Conservation (phyloP, 1,139 yeast species). For the Pichia sp. region DNA sequence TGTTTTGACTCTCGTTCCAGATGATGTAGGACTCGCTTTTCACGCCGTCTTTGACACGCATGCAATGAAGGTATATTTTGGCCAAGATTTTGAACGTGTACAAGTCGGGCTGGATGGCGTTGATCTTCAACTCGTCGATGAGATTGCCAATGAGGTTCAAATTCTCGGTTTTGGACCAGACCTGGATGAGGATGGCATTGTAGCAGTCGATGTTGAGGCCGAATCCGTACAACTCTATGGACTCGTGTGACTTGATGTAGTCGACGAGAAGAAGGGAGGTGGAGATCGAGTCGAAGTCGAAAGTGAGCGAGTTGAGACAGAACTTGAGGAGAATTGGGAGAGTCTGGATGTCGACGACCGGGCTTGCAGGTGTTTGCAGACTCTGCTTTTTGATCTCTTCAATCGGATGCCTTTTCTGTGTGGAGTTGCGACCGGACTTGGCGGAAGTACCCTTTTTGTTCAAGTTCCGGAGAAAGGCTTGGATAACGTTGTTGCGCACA, state of each 20-base stretch:
- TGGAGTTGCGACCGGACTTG: background rate
- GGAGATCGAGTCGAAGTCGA: constrained; percentile 29
- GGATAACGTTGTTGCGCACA: constrained; percentile 22
- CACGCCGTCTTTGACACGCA: constrained; percentile 24
- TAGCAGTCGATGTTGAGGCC: constrained; percentile 32
- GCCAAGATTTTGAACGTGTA: constrained; percentile 28
- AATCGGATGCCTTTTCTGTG: background rate
- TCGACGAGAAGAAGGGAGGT: constrained; percentile 28
- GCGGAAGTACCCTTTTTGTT: background rate
- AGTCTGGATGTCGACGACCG: constrained; percentile 25
- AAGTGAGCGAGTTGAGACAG: constrained; percentile 28
- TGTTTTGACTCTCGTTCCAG: constrained; percentile 29
- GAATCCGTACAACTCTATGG: constrained; percentile 30
- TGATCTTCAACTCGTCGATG: constrained; percentile 30
- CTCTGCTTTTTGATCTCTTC: constrained; percentile 15
- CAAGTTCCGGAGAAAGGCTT: constrained; percentile 19
- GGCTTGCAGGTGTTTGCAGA: constrained; percentile 21
- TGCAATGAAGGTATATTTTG: constrained; percentile 29
- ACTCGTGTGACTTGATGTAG: constrained; percentile 27
- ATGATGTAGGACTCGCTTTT: constrained; percentile 27
- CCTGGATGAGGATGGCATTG: constrained; percentile 27
- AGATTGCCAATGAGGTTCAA: constrained; percentile 24
- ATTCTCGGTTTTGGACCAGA: constrained; percentile 30
- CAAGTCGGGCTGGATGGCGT: constrained; percentile 32
- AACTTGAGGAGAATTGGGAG: constrained; percentile 30